Conservation (phyloP, 2,329 filamentous ascomycete species). For the Ascochyta viciae-villosae region DNA sequence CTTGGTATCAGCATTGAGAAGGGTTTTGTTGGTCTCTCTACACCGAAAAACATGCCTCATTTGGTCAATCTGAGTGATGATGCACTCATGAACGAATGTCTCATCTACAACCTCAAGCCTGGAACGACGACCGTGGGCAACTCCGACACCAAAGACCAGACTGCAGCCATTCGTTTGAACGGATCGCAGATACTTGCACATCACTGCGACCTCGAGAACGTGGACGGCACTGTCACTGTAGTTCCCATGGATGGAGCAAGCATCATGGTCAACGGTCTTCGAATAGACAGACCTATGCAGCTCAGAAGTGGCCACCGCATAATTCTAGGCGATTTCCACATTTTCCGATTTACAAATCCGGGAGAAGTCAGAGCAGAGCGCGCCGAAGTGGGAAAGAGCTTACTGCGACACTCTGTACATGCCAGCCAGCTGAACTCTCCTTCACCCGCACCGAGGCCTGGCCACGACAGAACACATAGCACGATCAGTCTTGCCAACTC, state of each 20-base stretch:
- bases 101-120: constrained; percentile 98
- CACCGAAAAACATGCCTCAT: constrained; percentile 99
- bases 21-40: constrained; percentile 92
- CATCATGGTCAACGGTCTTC: constrained; percentile 96
- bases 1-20: constrained; percentile 99
- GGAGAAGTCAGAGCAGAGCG: constrained; percentile 93
- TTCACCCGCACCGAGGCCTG: constrained; percentile 66
- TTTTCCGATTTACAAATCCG: constrained; percentile 97
- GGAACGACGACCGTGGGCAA: constrained; percentile 94
- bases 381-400: constrained; percentile 76
- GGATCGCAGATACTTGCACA: constrained; percentile 91
- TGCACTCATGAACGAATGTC: constrained; percentile 89
- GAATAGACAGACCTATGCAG: constrained; percentile 83
- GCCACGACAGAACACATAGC: constrained; percentile 74
- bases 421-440: constrained; percentile 70
- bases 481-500: constrained; percentile 77
- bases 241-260: constrained; percentile 89
- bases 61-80: constrained; percentile 87
- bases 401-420: constrained; percentile 81
- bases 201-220: constrained; percentile 93
- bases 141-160: constrained; percentile 77
- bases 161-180: constrained; percentile 90
- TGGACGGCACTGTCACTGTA: constrained; percentile 90
- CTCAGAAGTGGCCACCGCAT: constrained; percentile 92
- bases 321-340: constrained; percentile 97